These are phyloP conservation scores for Candida chilensis DNA, from an alignment of 805 yeast species.

Conservation along the genomic window DNA sequence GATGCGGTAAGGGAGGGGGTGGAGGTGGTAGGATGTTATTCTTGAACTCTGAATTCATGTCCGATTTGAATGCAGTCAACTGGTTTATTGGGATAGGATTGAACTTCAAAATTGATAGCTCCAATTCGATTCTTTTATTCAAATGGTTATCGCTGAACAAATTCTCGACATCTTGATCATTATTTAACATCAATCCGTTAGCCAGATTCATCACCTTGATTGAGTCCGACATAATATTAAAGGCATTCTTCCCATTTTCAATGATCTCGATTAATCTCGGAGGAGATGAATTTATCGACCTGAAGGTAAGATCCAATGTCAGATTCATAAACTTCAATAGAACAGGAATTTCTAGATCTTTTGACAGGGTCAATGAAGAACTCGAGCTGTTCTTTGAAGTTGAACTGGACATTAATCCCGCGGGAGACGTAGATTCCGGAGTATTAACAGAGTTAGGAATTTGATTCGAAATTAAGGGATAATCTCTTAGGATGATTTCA, in stretches of 20 bases:
- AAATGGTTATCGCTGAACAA: slow-evolving; percentile 24
- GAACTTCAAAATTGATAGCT: slow-evolving; percentile 15
- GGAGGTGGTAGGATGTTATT: not conserved
- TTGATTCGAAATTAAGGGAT: slow-evolving; percentile 46
- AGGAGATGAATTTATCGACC: slow-evolving; percentile 58
- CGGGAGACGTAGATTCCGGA: slow-evolving; percentile 6
- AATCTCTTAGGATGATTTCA: slow-evolving; percentile 48
- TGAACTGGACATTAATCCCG: slow-evolving; percentile 3
- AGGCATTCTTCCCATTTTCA: slow-evolving; percentile 68
- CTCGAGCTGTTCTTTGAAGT: too few relatives aligned
- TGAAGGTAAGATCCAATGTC: slow-evolving; percentile 55
- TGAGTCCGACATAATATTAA: slow-evolving; percentile 34
- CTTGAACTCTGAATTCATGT: not conserved
- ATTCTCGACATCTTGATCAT: slow-evolving; percentile 37
- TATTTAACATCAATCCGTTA: slow-evolving; percentile 19
- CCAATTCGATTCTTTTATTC: slow-evolving; percentile 25
- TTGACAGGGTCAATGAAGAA: too few relatives aligned
- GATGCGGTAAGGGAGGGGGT: too few relatives aligned
- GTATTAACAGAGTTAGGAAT: slow-evolving; percentile 1
- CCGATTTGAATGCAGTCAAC: not conserved
- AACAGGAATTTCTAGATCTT: slow-evolving; percentile 23
- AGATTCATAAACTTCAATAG: slow-evolving; percentile 42
- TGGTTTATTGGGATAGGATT: not conserved
- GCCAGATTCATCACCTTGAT: slow-evolving; percentile 19
- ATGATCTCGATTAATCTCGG: slow-evolving; percentile 76